Evolutionary conservation across 805 yeast species (phyloP), one percentile per base, ranked within the genome.

Genomic region (Sugiyamaella chiloensis): DNA sequence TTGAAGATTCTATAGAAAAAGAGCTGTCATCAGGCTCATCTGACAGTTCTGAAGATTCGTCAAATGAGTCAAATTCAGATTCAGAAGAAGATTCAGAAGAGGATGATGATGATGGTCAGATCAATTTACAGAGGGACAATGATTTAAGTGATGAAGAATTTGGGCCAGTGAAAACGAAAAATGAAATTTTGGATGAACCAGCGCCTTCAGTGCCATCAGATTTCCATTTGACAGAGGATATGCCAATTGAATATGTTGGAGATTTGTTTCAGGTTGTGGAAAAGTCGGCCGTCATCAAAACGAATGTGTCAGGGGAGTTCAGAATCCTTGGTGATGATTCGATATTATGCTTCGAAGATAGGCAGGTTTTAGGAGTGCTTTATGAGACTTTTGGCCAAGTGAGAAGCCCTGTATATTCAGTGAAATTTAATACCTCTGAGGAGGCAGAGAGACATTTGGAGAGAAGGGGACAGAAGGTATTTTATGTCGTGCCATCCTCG

Each of bases 351-450:
- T 75, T 89, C 39, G 83, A 80, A 53, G 88, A 87, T 60, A 72
- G 83, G 40, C 72, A 77, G 1, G 66, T 83, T 1, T 58, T 93
- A 12, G 98, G 98, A 0, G 81, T 84, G 0, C 68, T 91, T 7
- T 85, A 80, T 60, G 99, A 93, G 63, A 87, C 88, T 0, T 88
- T 93, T 69, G 99, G 99, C 0, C 83, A 87, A 8, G 74, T 93
- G 4, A 85, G 86, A 52, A 66, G 78, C 16, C 99, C 99, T 0
- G 71, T 83, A 40, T 90, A 88, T 62, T 73, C 95, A 32, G 83
- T 93, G 1, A 80, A 81, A 49, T 80, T 87, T 60, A 75, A 77
- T 47, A 54, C 71, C 1, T 70, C 68, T 0, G 83, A 76, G 29
- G 78, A 74, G 37, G 66, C 76, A 19, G 74, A 70, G 14, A 66